phyloP scores from a whole-genome alignment of 345 rosid species.

The Mercurialis annua region DNA sequence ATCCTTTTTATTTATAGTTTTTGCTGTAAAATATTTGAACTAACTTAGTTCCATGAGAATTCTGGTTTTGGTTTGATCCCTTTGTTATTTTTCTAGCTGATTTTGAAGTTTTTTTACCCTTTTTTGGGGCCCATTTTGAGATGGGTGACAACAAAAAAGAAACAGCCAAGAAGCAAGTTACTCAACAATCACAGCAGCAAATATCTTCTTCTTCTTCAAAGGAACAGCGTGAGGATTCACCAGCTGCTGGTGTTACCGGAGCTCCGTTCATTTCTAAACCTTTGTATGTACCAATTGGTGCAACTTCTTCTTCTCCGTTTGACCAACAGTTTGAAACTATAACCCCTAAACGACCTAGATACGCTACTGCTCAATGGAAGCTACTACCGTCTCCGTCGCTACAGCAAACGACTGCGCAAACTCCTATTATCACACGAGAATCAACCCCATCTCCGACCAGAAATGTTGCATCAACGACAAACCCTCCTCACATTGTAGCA shows the following conservation, averaged over 20 bases:
- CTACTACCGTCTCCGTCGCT: constrained; percentile 58
- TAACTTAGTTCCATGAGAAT: constrained; percentile 20
- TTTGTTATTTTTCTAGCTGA: constrained; percentile 3
- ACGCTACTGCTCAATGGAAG: constrained; percentile 69
- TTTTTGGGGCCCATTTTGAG: constrained; percentile 31
- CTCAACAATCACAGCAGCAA: constrained; percentile 30
- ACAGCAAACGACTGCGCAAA: constrained; percentile 28
- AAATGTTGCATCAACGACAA: constrained; percentile 25
- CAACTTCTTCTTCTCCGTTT: constrained; percentile 50
- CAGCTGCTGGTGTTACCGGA: constrained; percentile 36
- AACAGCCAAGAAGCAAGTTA: constrained; percentile 45
- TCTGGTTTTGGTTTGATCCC: constrained; percentile 14
- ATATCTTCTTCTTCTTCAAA: constrained; percentile 45
- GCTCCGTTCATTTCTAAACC: constrained; percentile 53
- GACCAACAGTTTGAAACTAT: constrained; percentile 47
- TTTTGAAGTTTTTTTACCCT: not conserved
- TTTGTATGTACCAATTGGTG: constrained; percentile 46
- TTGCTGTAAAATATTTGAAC: constrained; percentile 2
- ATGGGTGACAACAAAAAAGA: constrained; percentile 66
- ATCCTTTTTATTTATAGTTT: not conserved
- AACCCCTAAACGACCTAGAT: constrained; percentile 77
- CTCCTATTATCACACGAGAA: constrained; percentile 25
- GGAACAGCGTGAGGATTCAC: constrained; percentile 48
- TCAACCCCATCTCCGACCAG: constrained; percentile 50
- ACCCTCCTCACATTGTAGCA: constrained; percentile 32